Evolutionary conservation across 202 grass and related monocot species (phyloP), one percentile per base, ranked within the genome.

Genomic region (Musa balbisiana): DNA sequence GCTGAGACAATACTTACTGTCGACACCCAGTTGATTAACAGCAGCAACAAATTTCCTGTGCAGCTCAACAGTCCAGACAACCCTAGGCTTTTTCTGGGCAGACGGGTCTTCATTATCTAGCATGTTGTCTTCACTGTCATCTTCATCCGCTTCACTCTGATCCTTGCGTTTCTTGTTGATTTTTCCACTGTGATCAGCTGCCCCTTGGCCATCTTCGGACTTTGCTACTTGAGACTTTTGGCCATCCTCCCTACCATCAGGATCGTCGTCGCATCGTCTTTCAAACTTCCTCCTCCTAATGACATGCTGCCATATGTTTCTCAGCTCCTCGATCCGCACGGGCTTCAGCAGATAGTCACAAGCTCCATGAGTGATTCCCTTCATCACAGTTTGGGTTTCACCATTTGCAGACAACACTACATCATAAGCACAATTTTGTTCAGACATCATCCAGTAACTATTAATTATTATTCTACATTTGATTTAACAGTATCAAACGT

Each of bases 291-390:
- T 79, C 62, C 91, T 64, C 79, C 79, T 79, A 55, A 62, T 24
- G 19, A 85, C 87, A 67, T 96, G 93, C 49, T 85, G 75, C 87
- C 87, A 97, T 66, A 97, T 82, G 25, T 84, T 83, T 27, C 12
- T 84, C 6, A 97, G 49, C 2, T 91, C 75, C 27, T 97, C 80
- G 0, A 84, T 1, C 16, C 20, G 6, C 51, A 89, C 78, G 1
- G 87, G 93, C 50, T 97, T 92, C 33, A 87, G 53, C 53, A 97
- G 56, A 69, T 89, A 97, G 64, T 92, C 82, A 12, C 83, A 85
- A 2, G 87, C 87, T 1, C 84, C 84, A 16, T 92, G 84, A 13
- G 53, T 71, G 73, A 92, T 80, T 10, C 90, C 93, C 64, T 90
- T 90, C 70, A 87, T 81, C 50, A 97, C 87, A 14, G 59, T 43